Evolutionary conservation across 306 rosid species (phyloP).

Genomic region (Urtica urens): DNA sequence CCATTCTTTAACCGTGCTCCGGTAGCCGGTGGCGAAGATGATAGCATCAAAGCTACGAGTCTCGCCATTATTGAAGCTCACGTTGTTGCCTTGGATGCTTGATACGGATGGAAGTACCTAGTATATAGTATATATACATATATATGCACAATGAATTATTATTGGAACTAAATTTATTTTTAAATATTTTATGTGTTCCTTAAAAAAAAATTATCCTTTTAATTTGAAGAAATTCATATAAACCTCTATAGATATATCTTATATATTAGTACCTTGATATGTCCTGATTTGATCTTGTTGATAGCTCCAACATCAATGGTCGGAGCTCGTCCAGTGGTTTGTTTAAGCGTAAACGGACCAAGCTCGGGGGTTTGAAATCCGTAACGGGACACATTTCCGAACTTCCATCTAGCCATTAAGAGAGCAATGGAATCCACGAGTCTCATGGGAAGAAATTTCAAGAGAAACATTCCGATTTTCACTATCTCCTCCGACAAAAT

Average conservation of each 20-base stretch:
- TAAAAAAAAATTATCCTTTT: background rate
- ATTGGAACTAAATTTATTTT: too few species aligned
- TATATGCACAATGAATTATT: too few species aligned
- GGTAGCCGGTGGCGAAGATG: constrained; percentile 63
- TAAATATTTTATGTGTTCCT: too few species aligned
- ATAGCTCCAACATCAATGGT: constrained; percentile 59
- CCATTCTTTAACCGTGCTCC: constrained; percentile 42
- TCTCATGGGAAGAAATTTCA: constrained; percentile 20
- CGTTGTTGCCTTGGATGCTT: constrained; percentile 12
- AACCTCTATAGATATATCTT: background rate
- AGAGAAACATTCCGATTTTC: constrained; percentile 31
- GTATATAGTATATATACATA: background rate
- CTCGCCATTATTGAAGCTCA: constrained; percentile 34
- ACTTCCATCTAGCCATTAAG: constrained; percentile 20
- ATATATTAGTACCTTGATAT: constrained; percentile 26
- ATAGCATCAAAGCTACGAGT: constrained; percentile 30
- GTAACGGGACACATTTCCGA: constrained; percentile 31
- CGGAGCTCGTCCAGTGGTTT: constrained; percentile 34
- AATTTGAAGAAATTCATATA: background rate
- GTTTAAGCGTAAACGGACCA: constrained; percentile 44
- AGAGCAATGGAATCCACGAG: constrained; percentile 26
- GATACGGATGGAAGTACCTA: constrained; percentile 38
- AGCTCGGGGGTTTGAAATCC: constrained; percentile 35
- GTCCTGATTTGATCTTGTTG: constrained; percentile 23
- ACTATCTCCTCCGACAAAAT: constrained; percentile 40